Conservation (phyloP, 306 rosid species). For the Gynostemma pentaphyllum region DNA sequence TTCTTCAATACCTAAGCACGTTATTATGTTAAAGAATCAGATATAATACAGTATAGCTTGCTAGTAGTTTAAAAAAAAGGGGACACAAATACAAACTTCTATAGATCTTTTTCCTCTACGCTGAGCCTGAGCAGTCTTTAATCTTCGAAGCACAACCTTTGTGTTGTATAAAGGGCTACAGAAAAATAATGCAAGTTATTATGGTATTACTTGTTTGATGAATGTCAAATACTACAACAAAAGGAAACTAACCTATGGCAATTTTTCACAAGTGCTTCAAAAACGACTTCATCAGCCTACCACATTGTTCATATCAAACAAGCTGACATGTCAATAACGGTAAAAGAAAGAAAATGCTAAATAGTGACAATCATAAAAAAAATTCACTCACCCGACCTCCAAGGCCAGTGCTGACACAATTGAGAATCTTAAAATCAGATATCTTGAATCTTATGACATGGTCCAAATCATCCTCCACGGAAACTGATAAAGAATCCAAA, state of each 20-base stretch:
- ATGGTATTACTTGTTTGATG: conserved; percentile 16
- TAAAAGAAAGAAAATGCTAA: background rate
- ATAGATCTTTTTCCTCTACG: conserved; percentile 90
- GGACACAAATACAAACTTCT: conserved; percentile 42
- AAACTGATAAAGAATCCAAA: conserved; percentile 16
- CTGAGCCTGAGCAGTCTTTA: conserved; percentile 73
- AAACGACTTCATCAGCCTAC: conserved; percentile 78
- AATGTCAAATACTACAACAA: conserved; percentile 12
- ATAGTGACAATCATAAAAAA: background rate
- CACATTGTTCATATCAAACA: conserved; percentile 32
- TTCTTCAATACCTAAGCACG: conserved; percentile 63
- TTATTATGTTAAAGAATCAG: conserved; percentile 5
- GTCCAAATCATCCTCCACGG: conserved; percentile 65
- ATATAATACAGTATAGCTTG: background rate
- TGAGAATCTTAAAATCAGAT: conserved; percentile 61
- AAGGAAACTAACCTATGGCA: conserved; percentile 52
- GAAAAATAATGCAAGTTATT: conserved; percentile 14
- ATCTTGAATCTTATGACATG: conserved; percentile 74
- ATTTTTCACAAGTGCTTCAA: conserved; percentile 61
- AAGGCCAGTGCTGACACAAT: conserved; percentile 65
- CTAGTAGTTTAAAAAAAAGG: background rate
- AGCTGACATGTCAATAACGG: conserved; percentile 8
- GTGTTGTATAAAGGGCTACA: conserved; percentile 74
- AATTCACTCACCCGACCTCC: conserved; percentile 82
- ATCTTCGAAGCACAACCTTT: conserved; percentile 77